Conservation (phyloP, 352 stramenopile genomes). For the Phytophthora sojae region DNA sequence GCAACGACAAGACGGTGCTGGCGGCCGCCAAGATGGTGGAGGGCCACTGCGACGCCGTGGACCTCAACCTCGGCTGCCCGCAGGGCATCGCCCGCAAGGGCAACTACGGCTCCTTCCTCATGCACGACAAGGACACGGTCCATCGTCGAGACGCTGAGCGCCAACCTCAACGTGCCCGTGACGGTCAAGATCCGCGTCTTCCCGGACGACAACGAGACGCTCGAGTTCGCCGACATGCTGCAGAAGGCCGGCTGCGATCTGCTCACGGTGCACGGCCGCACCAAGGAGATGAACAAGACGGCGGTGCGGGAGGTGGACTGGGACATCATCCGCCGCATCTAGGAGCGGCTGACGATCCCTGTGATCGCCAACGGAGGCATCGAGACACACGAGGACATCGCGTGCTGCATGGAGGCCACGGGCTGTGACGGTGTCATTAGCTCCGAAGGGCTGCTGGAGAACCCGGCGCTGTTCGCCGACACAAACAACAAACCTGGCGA, state of each 20-base stretch:
- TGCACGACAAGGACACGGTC: constrained; percentile 93
- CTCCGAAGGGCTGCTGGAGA: constrained; percentile 96
- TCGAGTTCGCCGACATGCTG: constrained; percentile 93
- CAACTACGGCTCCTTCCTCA: constrained; percentile 96
- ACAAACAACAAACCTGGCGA: constrained; percentile 46
- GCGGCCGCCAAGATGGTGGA: constrained; percentile 91
- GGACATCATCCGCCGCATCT: constrained; percentile 91
- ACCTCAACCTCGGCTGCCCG: constrained; percentile 98
- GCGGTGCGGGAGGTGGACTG: constrained; percentile 88
- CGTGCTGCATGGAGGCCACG: constrained; percentile 85
- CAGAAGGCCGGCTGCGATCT: constrained; percentile 93
- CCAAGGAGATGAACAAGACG: constrained; percentile 97
- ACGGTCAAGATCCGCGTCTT: constrained; percentile 97
- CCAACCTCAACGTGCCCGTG: constrained; percentile 88
- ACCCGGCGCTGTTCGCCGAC: constrained; percentile 92
- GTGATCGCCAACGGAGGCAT: constrained; percentile 97
- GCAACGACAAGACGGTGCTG: constrained; percentile 94
- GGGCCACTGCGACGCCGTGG: constrained; percentile 93
- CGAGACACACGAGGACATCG: constrained; percentile 88
- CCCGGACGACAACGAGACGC: constrained; percentile 87
- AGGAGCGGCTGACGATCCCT: constrained; percentile 90
- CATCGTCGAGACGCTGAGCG: constrained; percentile 89
- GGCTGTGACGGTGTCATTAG: constrained; percentile 96
- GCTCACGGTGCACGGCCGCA: constrained; percentile 96
- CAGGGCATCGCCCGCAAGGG: constrained; percentile 96